These are phyloP conservation scores for Dactylorhiza incarnata DNA, from an alignment of 106 monocot species.

Conservation along the genomic window DNA sequence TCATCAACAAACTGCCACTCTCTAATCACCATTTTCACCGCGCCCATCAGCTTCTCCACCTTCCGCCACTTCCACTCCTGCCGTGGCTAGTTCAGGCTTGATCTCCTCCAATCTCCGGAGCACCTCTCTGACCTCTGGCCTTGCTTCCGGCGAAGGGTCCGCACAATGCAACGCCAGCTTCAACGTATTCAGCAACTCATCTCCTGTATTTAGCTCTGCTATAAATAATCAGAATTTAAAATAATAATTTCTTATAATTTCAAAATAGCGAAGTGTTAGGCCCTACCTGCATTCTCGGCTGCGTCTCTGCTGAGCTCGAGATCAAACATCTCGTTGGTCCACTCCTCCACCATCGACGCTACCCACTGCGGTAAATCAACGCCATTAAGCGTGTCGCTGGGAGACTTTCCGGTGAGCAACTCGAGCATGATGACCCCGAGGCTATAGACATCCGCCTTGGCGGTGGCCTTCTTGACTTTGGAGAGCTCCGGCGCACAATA, in stretches of 20 bases:
- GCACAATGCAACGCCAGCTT: constrained; percentile 87
- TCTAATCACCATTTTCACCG: not conserved
- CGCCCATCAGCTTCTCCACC: constrained; percentile 2
- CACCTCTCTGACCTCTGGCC: constrained; percentile 69
- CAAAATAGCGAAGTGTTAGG: too few relatives aligned
- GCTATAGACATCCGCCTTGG: constrained; percentile 80
- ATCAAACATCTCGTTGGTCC: constrained; percentile 91
- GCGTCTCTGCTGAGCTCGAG: constrained; percentile 68
- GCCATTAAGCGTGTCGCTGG: constrained; percentile 63
- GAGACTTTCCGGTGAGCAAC: constrained; percentile 81
- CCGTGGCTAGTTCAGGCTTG: constrained; percentile 38
- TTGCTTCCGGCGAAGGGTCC: constrained; percentile 50
- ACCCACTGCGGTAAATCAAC: constrained; percentile 87
- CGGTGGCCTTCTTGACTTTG: constrained; percentile 69
- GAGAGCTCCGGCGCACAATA: constrained; percentile 87
- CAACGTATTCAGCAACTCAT: constrained; percentile 67
- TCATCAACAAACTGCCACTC: too few relatives aligned
- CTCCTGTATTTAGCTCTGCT: constrained; percentile 17
- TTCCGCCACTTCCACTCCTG: constrained; percentile 1
- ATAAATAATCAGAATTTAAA: too few relatives aligned
- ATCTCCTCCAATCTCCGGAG: constrained; percentile 70
- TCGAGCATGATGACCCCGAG: constrained; percentile 81
- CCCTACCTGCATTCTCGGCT: constrained; percentile 7
- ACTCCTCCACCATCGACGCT: constrained; percentile 82
- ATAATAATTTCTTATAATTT: too few relatives aligned